phyloP scores from a whole-genome alignment of 306 rosid genomes.

The Neltuma alba region DNA sequence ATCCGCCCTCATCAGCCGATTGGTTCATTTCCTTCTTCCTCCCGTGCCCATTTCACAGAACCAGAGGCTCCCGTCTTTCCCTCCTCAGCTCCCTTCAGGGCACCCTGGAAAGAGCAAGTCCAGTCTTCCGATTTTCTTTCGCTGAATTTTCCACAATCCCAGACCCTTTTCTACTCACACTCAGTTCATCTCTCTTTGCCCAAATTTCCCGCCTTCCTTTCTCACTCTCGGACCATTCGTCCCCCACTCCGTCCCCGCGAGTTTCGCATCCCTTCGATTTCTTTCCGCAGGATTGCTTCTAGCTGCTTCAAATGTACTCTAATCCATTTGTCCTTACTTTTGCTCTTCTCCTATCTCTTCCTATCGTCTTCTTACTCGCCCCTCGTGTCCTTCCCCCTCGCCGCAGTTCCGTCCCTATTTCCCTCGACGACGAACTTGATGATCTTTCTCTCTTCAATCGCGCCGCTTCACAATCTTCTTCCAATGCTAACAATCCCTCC shows the following conservation, averaged over 20 bases:
- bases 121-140: neutral
- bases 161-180: neutral
- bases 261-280: neutral
- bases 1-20: neutral
- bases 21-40: neutral
- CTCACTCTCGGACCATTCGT: constrained; percentile 51
- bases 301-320: constrained; percentile 63
- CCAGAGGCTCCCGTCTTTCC: neutral
- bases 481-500: constrained; percentile 43
- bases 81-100: neutral
- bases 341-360: constrained; percentile 75
- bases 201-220: neutral
- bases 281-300: constrained; percentile 32
- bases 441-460: constrained; percentile 74
- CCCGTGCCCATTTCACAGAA: neutral
- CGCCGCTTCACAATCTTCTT: constrained; percentile 46
- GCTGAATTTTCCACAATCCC: neutral
- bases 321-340: constrained; percentile 62
- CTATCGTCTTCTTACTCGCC: constrained; percentile 68
- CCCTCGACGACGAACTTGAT: constrained; percentile 69
- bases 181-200: neutral
- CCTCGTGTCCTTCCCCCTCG: constrained; percentile 67
- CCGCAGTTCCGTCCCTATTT: constrained; percentile 46
- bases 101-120: neutral
- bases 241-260: neutral